Evolutionary conservation across 805 yeast species (phyloP).

Genomic region (Nematodospora valgi): DNA sequence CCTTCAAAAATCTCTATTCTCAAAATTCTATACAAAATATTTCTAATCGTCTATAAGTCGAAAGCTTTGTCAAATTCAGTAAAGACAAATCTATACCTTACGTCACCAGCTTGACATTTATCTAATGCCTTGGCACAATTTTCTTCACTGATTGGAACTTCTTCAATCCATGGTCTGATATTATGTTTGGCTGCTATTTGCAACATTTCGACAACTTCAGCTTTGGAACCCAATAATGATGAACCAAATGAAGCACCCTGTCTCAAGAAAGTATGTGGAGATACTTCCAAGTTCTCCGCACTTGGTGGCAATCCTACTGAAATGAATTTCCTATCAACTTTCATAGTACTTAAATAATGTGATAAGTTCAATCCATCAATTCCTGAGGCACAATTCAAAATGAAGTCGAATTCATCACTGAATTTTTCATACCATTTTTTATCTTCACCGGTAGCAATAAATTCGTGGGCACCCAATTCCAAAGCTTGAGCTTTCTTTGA

Average conservation of each 20-base stretch:
- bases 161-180: conserved; percentile 63
- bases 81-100: conserved; percentile 62
- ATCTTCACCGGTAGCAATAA: conserved; percentile 50
- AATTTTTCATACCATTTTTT: conserved; percentile 36
- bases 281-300: conserved; percentile 41
- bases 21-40: no score
- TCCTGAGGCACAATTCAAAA: conserved; percentile 45
- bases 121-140: conserved; percentile 54
- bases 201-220: conserved; percentile 65
- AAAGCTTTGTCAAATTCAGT: conserved; percentile 52
- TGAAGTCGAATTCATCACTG: conserved; percentile 38
- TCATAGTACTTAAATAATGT: conserved; percentile 40
- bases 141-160: conserved; percentile 49
- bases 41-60: no score
- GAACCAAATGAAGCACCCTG: conserved; percentile 53
- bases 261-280: conserved; percentile 50
- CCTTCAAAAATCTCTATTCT: no score
- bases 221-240: conserved; percentile 58
- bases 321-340: conserved; percentile 55
- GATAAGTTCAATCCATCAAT: conserved; percentile 26
- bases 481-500: conserved; percentile 28
- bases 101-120: conserved; percentile 52
- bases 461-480: conserved; percentile 30
- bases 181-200: conserved; percentile 57
- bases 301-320: conserved; percentile 63